Evolutionary conservation across 2,329 filamentous ascomycete species (phyloP), one percentile per base, ranked within the genome.

Genomic region (Aspergillus sp.): DNA sequence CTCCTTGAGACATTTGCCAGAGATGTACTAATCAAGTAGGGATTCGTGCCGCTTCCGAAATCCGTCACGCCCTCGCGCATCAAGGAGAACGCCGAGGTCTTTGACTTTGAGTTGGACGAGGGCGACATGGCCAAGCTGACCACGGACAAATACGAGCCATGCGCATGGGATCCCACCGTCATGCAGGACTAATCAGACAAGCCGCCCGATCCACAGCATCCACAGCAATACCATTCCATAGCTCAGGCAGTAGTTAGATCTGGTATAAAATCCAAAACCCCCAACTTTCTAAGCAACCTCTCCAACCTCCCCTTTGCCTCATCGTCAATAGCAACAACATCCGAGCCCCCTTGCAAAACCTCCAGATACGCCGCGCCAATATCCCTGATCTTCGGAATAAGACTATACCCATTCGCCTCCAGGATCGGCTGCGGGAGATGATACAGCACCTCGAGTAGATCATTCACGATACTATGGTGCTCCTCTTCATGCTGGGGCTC

Each of bases 41-140:
- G 84, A 8, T 88, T 86, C 67, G 83, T 88, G 31, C 85, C 86
- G 15, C 76, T 89, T 25, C 87, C 87, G 0, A 89, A 89, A 72
- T 87, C 85, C 1, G 85, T 85, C 19, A 88, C 85, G 0, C 82
- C 83, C 2, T 79, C 80, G 9, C 79, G 87, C 19, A 89, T 89
- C 65, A 79, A 85, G 64, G 85, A 88, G 73, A 89, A 89, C 65
- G 78, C 80, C 2, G 72, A 83, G 48, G 71, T 89, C 1, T 89
- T 83, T 63, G 85, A 88, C 67, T 89, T 89, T 66, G 82, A 85
- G 71, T 76, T 89, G 30, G 78, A 80, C 2, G 74, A 75, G n/a
- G 83, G 84, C 58, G 87, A 89, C 52, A 86, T 89, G 85, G 75
- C 82, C 65, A 77, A 68, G 19, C 71, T 89, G 63, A 77, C 84